phyloP scores from a whole-genome alignment of 768 basidiomycete genomes.

The Naganishia randhawae region DNA sequence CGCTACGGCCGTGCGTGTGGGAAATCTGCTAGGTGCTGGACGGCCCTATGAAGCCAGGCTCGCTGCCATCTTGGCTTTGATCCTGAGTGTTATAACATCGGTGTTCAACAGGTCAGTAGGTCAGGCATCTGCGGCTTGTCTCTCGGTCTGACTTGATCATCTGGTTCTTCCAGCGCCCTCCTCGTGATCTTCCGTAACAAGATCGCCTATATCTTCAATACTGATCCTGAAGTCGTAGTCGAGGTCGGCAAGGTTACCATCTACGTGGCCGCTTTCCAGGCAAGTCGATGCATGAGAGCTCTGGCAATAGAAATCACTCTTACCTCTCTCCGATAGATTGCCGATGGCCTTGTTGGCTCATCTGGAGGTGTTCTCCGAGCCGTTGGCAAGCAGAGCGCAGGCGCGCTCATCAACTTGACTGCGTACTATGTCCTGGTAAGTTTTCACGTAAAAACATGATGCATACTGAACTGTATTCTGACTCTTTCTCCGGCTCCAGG shows the following conservation, averaged over 20 bases:
- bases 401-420: conserved; percentile 74
- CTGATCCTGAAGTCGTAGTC: conserved; percentile 59
- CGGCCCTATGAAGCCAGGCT: conserved; percentile 69
- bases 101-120: conserved; percentile 59
- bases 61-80: conserved; percentile 63
- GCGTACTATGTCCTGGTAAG: conserved; percentile 74
- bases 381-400: conserved; percentile 68
- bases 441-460: background rate
- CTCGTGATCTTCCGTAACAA: conserved; percentile 62
- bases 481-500: conserved; percentile 42
- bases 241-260: conserved; percentile 70
- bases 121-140: conserved; percentile 24
- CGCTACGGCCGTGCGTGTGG: conserved; percentile 78
- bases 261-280: conserved; percentile 58
- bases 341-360: conserved; percentile 70
- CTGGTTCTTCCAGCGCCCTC: conserved; percentile 52
- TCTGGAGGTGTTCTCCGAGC: conserved; percentile 76
- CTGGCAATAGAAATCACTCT: background rate
- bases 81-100: conserved; percentile 65
- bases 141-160: conserved; percentile 27
- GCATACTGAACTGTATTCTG: background rate
- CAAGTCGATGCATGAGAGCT: conserved; percentile 26
- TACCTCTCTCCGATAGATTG: conserved; percentile 60
- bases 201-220: conserved; percentile 74
- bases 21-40: conserved; percentile 79